Evolutionary conservation across 305 asterid genomes (phyloP), one percentile per base, ranked within the genome.

Genomic region (Fraxinus sp.): DNA sequence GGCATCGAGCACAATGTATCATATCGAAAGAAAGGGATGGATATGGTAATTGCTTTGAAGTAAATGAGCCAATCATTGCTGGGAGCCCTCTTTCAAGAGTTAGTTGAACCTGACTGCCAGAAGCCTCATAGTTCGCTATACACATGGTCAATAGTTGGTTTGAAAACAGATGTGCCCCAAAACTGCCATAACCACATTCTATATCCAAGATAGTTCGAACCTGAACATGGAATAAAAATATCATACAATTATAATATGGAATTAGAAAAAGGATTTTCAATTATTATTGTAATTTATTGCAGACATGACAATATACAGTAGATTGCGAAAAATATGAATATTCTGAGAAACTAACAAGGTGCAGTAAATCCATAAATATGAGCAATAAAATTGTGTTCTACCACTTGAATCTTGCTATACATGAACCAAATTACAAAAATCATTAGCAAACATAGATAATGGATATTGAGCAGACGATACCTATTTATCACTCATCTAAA

Each of bases 11-110:
- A 77, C 99, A 94, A 85, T 97, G 98, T 87, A 97, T 90, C 99
- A 97, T 97, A 84, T 97, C 99, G 76, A 95, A 97, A 18, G 99
- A 97, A 73, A 97, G 93, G 77, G 97, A 93, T 52, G 99, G 97
- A 90, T 87, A 93, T 11, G 99, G 98, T 85, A 97, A 88, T 87
- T 97, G 98, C 90, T 89, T 93, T 71, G 96, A 91, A 82, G 93
- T 84, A 84, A 97, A 95, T 75, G 98, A 95, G 78, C 97, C 98
- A 83, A 95, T 88, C 97, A 97, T 91, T 71, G 99, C 99, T 14
- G 99, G 99, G 82, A 95, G 97, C 74, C 99, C 98, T 89, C 99
- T 91, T 90, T 97, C 99, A 52, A 94, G 97, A 66, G 98, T 97
- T 78, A 97, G 91, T 83, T 97, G 98, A 84, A 95, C 98, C 92